Evolutionary conservation across 176 grass and related monocot species (phyloP), one percentile per base, ranked within the genome.

Genomic region (Bonia amplexicaulis): DNA sequence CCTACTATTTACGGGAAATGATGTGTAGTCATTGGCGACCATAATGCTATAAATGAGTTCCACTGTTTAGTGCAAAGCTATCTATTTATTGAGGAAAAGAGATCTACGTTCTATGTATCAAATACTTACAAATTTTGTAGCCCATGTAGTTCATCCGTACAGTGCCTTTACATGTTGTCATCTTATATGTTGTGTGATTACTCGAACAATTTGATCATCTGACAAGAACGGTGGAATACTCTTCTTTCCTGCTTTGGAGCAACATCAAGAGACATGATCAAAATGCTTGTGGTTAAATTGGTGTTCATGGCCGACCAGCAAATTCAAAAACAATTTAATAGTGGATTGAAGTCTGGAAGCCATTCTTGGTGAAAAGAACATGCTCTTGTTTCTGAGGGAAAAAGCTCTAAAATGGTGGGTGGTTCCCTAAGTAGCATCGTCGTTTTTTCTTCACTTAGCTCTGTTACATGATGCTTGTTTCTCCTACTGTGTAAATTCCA

Each of bases 71-170:
- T 45, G 51, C 35, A 10, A 51, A 31, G 14, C 6, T 40, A 9
- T 19, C 8, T 49, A 20, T 55, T 31, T 55, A 57, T n/a, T n/a
- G 46, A 65, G 23, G 9, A 44, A 66, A 46, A 66, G 16, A 25
- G 59, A 26, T 4, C 4, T 27, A 26, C 8, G 1, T 44, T 62
- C 29, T 54, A 66, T 74, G 77, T 87, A 55, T 40, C 35, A 19
- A 52, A 22, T 6, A 60, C 61, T 4, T 33, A 9, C n/a, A 74
- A 87, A 74, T 87, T 81, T 81, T 87, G 85, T 35, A 87, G 85
- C 19, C 60, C 27, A 16, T 66, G 16, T 78, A 78, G 49, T 78
- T 51, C 61, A 84, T 59, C 25, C 49, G 6, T 55, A 39, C 13
- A 52, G 45, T 42, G 44, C 20, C 4, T 76, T 39, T 2, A 41